Percentiles rank a stretch among this genome's conserved stretches.
Evolutionary conservation across 805 yeast genomes (phyloP).

Genomic region (Pichia cabralensis): DNA sequence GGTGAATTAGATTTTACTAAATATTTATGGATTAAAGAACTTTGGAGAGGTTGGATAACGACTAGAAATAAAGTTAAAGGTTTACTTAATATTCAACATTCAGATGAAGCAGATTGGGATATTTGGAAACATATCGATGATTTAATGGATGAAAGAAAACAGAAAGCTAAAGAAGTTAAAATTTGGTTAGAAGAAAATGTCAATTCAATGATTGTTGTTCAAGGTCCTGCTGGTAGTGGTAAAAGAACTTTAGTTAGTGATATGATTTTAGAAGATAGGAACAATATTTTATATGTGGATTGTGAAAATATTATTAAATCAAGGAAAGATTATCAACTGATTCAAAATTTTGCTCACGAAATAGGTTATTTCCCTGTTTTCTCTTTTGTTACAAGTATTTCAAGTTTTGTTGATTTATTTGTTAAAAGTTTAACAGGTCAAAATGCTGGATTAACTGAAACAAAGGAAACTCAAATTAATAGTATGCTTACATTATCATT

Average conservation of each 20-base stretch:
- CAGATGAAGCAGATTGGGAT: slow-evolving; percentile 11
- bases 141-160: slow-evolving; percentile 61
- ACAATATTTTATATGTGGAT: slow-evolving; percentile 59
- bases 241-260: slow-evolving; percentile 69
- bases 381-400: slow-evolving; percentile 79
- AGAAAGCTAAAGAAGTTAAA: slow-evolving; percentile 55
- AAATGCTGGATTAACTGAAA: slow-evolving; percentile 79
- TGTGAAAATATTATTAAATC: slow-evolving; percentile 70
- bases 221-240: slow-evolving; percentile 96
- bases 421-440: slow-evolving; percentile 91
- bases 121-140: slow-evolving; percentile 18
- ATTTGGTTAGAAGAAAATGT: slow-evolving; percentile 81
- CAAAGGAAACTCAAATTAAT: slow-evolving; percentile 72
- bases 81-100: slow-evolving; percentile 14
- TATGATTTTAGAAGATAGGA: slow-evolving; percentile 50
- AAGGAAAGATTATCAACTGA: slow-evolving; percentile 59
- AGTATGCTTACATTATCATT: slow-evolving; percentile 66
- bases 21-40: slow-evolving; percentile 21
- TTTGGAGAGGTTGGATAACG: slow-evolving; percentile 23
- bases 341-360: slow-evolving; percentile 60
- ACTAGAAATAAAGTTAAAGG: slow-evolving; percentile 21
- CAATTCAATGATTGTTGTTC: slow-evolving; percentile 80
- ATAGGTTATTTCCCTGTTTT: slow-evolving; percentile 90
- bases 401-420: slow-evolving; percentile 72
- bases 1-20: slow-evolving; percentile 39